Evolutionary conservation across 495 filamentous ascomycete genomes (phyloP).

Genomic region (Xylaria flabelliformis): DNA sequence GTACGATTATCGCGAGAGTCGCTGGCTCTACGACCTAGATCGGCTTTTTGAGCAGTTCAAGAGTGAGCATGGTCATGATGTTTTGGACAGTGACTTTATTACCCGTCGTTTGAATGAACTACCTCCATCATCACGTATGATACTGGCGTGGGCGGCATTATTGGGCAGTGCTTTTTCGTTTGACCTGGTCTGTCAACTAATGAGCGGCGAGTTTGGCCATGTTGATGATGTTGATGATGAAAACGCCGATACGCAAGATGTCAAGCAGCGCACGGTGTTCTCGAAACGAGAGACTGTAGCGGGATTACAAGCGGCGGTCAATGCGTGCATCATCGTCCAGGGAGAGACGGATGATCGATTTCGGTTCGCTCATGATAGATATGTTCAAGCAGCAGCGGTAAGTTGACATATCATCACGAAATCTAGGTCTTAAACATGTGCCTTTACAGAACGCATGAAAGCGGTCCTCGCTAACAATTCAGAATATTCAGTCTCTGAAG

Average conservation of each 20-base stretch:
- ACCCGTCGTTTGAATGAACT: slow-evolving; percentile 76
- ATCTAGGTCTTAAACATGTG: background rate
- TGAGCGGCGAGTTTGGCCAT: slow-evolving; percentile 70
- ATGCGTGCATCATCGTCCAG: slow-evolving; percentile 75
- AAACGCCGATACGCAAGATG: slow-evolving; percentile 5
- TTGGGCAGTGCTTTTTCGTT: slow-evolving; percentile 83
- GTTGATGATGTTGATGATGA: slow-evolving; percentile 46
- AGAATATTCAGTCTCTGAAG: slow-evolving; percentile 51
- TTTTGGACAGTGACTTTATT: slow-evolving; percentile 81
- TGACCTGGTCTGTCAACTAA: slow-evolving; percentile 74
- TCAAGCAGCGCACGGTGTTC: slow-evolving; percentile 29
- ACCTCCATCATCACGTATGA: slow-evolving; percentile 70
- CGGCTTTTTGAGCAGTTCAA: slow-evolving; percentile 82
- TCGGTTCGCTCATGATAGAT: slow-evolving; percentile 84
- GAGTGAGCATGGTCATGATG: slow-evolving; percentile 74
- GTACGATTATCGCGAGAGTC: slow-evolving; percentile 80
- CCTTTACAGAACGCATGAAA: background rate
- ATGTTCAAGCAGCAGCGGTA: slow-evolving; percentile 72
- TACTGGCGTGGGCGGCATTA: slow-evolving; percentile 85
- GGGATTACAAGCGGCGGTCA: slow-evolving; percentile 78
- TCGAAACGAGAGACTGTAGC: slow-evolving; percentile 65
- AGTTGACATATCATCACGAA: slow-evolving; percentile 28
- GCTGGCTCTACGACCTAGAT: slow-evolving; percentile 86
- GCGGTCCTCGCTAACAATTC: background rate
- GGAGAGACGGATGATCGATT: slow-evolving; percentile 77